These are phyloP conservation scores for Hypoxylon sp. DNA, from an alignment of 2,329 filamentous ascomycete genomes.

Conservation along the genomic window DNA sequence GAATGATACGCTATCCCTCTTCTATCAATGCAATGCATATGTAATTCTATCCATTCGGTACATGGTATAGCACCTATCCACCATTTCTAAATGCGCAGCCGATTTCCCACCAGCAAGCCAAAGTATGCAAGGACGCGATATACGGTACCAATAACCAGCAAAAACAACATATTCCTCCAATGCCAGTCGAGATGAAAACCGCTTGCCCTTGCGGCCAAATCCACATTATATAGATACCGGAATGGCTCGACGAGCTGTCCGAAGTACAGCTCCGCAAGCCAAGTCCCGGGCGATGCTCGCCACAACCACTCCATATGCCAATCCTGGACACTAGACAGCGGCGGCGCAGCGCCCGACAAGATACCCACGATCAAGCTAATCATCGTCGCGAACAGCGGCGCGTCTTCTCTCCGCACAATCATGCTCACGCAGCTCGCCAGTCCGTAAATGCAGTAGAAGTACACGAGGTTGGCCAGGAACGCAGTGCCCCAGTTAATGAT, in stretches of 20 bases:
- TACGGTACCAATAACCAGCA: conserved; percentile 61
- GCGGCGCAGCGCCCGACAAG: conserved; percentile 67
- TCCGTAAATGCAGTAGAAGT: conserved; percentile 73
- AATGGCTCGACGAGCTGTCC: conserved; percentile 66
- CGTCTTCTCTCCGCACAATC: conserved; percentile 69
- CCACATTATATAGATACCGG: conserved; percentile 65
- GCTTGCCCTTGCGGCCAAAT: conserved; percentile 60
- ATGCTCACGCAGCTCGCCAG: conserved; percentile 68
- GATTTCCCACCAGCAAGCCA: conserved; percentile 56
- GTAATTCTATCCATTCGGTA: not conserved
- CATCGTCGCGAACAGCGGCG: conserved; percentile 70
- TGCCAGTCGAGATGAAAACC: conserved; percentile 64
- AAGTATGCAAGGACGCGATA: conserved; percentile 64
- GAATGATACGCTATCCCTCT: not conserved
- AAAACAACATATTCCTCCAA: conserved; percentile 61
- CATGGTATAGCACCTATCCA: too few relatives aligned
- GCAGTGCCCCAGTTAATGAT: conserved; percentile 65
- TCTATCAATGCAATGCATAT: not conserved
- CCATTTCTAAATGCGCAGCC: conserved; percentile 51
- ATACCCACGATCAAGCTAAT: conserved; percentile 68
- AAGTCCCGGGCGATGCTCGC: conserved; percentile 67
- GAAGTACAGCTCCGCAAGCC: conserved; percentile 71
- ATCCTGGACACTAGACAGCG: conserved; percentile 62
- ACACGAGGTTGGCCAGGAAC: conserved; percentile 67
- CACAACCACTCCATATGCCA: conserved; percentile 72